Conservation (phyloP, 2,329 filamentous ascomycete species). For the Dryadomyces sulphureus region DNA sequence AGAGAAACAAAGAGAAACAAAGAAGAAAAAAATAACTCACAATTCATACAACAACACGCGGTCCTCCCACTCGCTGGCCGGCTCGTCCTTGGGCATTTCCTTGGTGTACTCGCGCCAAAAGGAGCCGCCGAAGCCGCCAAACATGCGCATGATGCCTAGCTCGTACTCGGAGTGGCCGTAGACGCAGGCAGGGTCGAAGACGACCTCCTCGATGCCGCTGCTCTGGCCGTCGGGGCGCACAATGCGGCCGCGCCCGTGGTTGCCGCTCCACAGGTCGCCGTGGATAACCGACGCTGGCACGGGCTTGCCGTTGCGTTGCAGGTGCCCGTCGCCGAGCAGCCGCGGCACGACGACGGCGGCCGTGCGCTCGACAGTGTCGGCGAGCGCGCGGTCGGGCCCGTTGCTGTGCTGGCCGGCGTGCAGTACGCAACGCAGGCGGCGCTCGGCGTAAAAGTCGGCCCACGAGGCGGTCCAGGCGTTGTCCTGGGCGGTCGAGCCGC, state of each 20-base stretch:
- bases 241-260: conserved; percentile 55
- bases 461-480: conserved; percentile 61
- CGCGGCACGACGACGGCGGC: conserved; percentile 54
- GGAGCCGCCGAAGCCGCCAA: conserved; percentile 62
- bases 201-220: conserved; percentile 44
- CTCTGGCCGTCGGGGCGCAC: conserved; percentile 9
- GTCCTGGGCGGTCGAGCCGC: conserved; percentile 69
- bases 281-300: conserved; percentile 72
- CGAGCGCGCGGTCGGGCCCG: conserved; percentile 48
- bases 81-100: conserved; percentile 66
- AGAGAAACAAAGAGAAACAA: not conserved
- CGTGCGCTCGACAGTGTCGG: conserved; percentile 47
- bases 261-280: conserved; percentile 89
- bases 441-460: conserved; percentile 75
- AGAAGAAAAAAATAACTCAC: conserved; percentile 42
- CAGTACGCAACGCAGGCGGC: conserved; percentile 54
- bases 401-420: conserved; percentile 43
- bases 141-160: conserved; percentile 91
- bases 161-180: conserved; percentile 88
- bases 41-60: conserved; percentile 68
- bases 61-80: conserved; percentile 72
- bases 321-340: conserved; percentile 52
- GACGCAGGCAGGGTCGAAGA: conserved; percentile 68
- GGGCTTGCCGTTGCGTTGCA: conserved; percentile 20
- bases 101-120: conserved; percentile 70